Evolutionary conservation across 164 flowering plant species (phyloP), one percentile per base, ranked within the genome.

Genomic region (Houttuynia cordata): DNA sequence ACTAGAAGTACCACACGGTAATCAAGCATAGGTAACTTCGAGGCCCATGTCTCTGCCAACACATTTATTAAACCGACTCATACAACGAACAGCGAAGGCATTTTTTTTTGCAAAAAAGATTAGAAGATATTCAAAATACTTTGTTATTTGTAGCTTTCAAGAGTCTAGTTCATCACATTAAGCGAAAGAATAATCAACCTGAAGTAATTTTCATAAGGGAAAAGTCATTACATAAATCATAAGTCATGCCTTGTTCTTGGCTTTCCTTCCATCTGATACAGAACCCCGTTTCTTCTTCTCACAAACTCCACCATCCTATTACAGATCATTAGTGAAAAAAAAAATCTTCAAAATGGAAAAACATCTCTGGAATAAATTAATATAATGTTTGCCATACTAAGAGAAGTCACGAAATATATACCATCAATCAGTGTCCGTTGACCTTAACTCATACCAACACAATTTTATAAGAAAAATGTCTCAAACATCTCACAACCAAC

Each of bases 241-340:
- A 54, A 3, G 23, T 63, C 37, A 40, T 55, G 83, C 88, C 81
- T 79, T 85, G 59, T 74, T 80, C 72, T 70, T 84, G 62, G 51
- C 81, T 71, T 74, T 84, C 50, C 60, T 67, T 55, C 69, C 78
- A 62, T 70, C 45, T 45, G 79, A 60, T 34, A 21, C 7, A 60
- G 74, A 69, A 63, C 76, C 71, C 14, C 79, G 72, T 69, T 74
- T 83, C 76, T 45, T 84, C 68, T 75, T 81, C 20, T 75, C 73
- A 57, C 68, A 12, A 24, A 39, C 62, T 61, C 58, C 66, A 57
- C 8, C 69, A 40, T 65, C 76, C 81, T 78, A 73, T 64, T 45
- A 64, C 24, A 45, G 45, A 64, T 40, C 37, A 66, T 24, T 53
- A 60, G 56, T 14, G 56, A 39, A 41, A 61, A 58, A 59, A 15